These are phyloP conservation scores for Neophaeococcomyces aloes DNA, from an alignment of 2,329 filamentous ascomycete genomes.

Conservation along the genomic window DNA sequence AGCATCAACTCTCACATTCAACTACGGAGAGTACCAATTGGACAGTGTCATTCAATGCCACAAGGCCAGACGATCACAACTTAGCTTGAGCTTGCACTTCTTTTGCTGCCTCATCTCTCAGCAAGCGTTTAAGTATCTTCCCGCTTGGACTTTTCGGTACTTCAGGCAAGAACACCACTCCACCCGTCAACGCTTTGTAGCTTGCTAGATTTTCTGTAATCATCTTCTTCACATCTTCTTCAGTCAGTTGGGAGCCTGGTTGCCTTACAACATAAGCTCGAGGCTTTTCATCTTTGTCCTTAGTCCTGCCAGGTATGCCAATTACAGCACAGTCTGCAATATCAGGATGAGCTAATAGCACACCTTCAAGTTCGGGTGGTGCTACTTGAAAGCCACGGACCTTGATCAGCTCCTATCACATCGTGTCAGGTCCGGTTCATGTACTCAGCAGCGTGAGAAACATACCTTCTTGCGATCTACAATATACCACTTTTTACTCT, in stretches of 20 bases:
- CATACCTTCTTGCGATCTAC: slow-evolving; percentile 50
- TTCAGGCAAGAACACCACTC: slow-evolving; percentile 19
- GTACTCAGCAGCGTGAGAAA: neutral
- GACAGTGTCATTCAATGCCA: neutral
- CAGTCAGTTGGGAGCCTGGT: slow-evolving; percentile 24
- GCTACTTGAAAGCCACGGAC: slow-evolving; percentile 45
- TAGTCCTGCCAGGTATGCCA: slow-evolving; percentile 29
- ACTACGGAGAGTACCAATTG: too few relatives aligned
- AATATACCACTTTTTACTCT: slow-evolving; percentile 35
- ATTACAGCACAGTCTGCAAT: slow-evolving; percentile 40
- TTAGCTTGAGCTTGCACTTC: neutral
- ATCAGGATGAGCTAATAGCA: slow-evolving; percentile 34
- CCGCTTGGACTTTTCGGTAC: slow-evolving; percentile 18
- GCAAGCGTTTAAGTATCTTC: slow-evolving; percentile 16
- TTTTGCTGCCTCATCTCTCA: slow-evolving; percentile 11
- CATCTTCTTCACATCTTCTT: slow-evolving; percentile 28
- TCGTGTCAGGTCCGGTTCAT: neutral
- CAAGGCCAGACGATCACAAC: neutral
- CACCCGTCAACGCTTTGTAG: slow-evolving; percentile 40
- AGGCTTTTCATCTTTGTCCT: slow-evolving; percentile 25
- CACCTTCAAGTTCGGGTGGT: slow-evolving; percentile 38
- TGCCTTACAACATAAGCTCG: slow-evolving; percentile 36
- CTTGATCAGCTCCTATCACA: slow-evolving; percentile 45
- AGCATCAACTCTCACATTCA: too few relatives aligned
- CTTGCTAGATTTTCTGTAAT: slow-evolving; percentile 29